Evolutionary conservation across 768 basidiomycete genomes (phyloP).

Genomic region (Mycena indigotica): DNA sequence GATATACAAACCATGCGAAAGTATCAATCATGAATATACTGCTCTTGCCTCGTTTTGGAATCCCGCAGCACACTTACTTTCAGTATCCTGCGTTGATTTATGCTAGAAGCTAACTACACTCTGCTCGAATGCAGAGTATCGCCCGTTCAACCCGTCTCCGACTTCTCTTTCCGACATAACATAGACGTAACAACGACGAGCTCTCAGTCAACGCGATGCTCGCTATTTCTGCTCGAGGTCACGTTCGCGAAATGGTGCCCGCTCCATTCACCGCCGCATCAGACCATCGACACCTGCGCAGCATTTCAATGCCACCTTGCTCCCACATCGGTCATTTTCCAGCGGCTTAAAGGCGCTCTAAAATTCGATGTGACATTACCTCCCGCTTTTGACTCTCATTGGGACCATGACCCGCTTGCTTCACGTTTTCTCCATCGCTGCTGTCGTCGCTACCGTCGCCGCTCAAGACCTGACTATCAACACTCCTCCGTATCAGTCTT

Average conservation of each 20-base stretch:
- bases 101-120: no score
- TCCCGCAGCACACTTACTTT: no score
- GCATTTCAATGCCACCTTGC: slow-evolving; percentile 2
- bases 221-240: no score
- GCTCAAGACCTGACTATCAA: background rate
- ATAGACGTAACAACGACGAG: no score
- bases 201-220: no score
- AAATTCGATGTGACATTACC: background rate
- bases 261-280: no score
- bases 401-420: background rate
- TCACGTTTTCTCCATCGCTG: background rate
- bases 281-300: slow-evolving; percentile 1
- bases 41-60: no score
- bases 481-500: background rate
- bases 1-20: slow-evolving; percentile 91
- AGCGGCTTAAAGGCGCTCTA: background rate
- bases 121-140: no score
- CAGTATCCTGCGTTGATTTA: no score
- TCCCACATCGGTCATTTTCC: background rate
- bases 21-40: slow-evolving; percentile 84
- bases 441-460: background rate
- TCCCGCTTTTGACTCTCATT: background rate
- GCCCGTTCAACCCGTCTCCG: no score
- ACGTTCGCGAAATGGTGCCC: no score
- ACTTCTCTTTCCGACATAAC: no score